Evolutionary conservation across 1,284 basidiomycete species (phyloP), one percentile per base, ranked within the genome.

Genomic region (Sporisorium sorghi): DNA sequence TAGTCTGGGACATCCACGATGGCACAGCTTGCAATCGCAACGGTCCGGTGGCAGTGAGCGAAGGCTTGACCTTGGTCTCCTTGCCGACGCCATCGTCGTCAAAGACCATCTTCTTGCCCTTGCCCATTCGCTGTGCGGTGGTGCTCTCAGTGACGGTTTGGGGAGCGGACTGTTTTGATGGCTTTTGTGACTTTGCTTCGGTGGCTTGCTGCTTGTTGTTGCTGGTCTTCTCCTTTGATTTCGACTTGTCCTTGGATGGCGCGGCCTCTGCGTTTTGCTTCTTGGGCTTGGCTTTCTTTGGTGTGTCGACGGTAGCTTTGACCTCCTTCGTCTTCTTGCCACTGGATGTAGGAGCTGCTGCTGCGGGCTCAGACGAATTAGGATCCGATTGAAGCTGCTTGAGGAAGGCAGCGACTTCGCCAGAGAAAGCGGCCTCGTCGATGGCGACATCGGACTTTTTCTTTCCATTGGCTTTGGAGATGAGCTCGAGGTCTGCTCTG

Each of bases 71-170:
- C 26, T 57, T 60, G 32, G 69, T 44, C 33, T 68, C 53, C 21
- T 72, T 61, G 50, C 55, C 62, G 23, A 62, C 63, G 21, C 63
- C 71, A 1, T 75, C 66, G 40, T 76, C 76, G 53, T 76, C 76
- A 44, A 80, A 80, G 12, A 73, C 59, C 58, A 76, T 67, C 55
- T 76, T 77, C 49, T 75, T 75, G 37, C 73, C 68, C 50, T 71
- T 71, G 42, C 62, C 67, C 58, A 62, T 74, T 11, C 59, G 58
- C 49, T 69, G 54, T 15, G 32, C 63, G 4, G 62, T 70, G 12
- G 52, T 48, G 47, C 72, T 74, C 14, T 59, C 58, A 5, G 48
- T 12, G 21, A 33, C 48, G 9, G 11, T 19, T 12, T 61, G 54
- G 12, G 58, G 5, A 15, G 30, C 33, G n/a, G 56, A 40, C 32